Evolutionary conservation across 2,329 filamentous ascomycete genomes (phyloP).

Genomic region (Cytospora mali): DNA sequence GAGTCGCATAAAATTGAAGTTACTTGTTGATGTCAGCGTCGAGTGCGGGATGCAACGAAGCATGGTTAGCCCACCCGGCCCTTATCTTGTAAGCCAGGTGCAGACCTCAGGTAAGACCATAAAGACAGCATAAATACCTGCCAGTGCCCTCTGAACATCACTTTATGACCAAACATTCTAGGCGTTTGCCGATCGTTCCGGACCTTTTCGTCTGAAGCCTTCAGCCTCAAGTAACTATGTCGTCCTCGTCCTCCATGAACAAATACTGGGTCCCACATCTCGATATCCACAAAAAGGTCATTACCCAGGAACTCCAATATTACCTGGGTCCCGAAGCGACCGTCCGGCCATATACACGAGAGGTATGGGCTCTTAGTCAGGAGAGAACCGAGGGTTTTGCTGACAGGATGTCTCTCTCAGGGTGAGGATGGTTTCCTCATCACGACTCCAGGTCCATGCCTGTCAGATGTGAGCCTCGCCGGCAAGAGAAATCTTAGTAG

Average conservation of each 20-base stretch:
- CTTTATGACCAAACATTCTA: constrained; percentile 1
- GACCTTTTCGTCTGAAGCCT: constrained; percentile 4
- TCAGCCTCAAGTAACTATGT: constrained; percentile 2
- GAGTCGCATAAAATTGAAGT: constrained; percentile 3
- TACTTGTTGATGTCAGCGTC: constrained; percentile 9
- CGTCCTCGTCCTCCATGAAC: constrained; percentile 48
- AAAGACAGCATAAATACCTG: constrained; percentile 19
- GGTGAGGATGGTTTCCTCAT: constrained; percentile 65
- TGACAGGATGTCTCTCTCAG: constrained; percentile 38
- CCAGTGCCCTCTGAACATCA: constrained; percentile 3
- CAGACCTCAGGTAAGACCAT: neutral
- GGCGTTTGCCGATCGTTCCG: constrained; percentile 5
- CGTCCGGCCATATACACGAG: constrained; percentile 58
- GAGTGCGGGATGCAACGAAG: constrained; percentile 9
- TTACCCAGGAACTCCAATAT: constrained; percentile 60
- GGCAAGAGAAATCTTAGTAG: neutral
- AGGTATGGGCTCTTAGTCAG: constrained; percentile 45
- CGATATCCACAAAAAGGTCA: constrained; percentile 63
- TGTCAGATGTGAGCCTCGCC: constrained; percentile 58
- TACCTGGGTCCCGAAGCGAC: constrained; percentile 62
- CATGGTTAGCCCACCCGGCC: constrained; percentile 4
- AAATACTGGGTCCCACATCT: constrained; percentile 63
- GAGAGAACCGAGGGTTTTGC: constrained; percentile 6
- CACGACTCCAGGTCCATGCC: constrained; percentile 57
- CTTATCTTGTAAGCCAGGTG: neutral